Evolutionary conservation across 768 basidiomycete genomes (phyloP), one percentile per base, ranked within the genome.

Genomic region (Leccinum variicolor): DNA sequence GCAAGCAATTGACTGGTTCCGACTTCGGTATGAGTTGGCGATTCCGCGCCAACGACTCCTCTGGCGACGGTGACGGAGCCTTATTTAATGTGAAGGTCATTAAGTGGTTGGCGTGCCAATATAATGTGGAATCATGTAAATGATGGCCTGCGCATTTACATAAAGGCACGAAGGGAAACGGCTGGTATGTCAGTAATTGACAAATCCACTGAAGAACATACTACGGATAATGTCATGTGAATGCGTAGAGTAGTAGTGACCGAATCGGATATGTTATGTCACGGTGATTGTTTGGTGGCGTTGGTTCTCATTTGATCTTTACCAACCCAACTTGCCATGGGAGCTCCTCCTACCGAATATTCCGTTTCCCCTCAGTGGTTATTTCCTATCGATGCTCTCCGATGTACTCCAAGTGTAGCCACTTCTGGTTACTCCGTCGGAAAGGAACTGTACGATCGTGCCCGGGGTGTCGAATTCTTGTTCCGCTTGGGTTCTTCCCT

Each of bases 401-500:
- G 77, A 49, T 71, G 71, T 29, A 86, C 87, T 0, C 90, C 90
- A 7, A 84, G 85, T 17, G 71, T 72, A 21, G 76, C 75, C 64
- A 74, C 74, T 14, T 75, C 86, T n/a, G 62, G 59, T 13, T 75
- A 75, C 26, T 63, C 77, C 17, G 67, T 89, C 25, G 79, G 84
- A 62, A 84, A 81, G 61, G 87, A 93, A 68, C 78, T 92, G 21
- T 87, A 88, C 67, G 89, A 91, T 65, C 80, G 92, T 54, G 84
- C 88, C 39, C 80, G 87, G 72, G 92, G 92, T 31, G 81, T 93
- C 58, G 92, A 94, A 68, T 92, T 93, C 74, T 79, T 94, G 31
- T 92, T 87, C 70, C 87, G 92, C 54, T 69, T 93, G 53, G 92
- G 90, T 31, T 84, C 86, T 31, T 88, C 88, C 56, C 79, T 94